phyloP scores from a whole-genome alignment of 78 protist genomes.

The Ministeria vibrans region DNA sequence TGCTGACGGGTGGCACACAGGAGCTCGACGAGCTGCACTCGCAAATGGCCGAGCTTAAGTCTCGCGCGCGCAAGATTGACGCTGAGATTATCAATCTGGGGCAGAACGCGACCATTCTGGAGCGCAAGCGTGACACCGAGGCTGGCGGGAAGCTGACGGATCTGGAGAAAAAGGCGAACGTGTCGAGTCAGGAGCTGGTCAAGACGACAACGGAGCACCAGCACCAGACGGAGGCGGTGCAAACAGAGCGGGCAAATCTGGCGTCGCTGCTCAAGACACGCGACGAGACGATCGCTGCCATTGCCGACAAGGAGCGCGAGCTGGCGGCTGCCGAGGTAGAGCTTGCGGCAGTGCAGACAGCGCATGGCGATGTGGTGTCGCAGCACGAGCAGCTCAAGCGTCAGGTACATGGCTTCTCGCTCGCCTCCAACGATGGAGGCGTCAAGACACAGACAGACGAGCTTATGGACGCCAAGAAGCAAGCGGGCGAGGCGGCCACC shows the following conservation, averaged over 20 bases:
- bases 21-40: slow-evolving; percentile 5
- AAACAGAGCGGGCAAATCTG: slow-evolving; percentile 23
- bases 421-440: slow-evolving; percentile 24
- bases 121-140: slow-evolving; percentile 11
- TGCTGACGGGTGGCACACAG: background rate
- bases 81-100: background rate
- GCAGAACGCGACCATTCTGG: background rate
- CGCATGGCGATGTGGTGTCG: slow-evolving; percentile 8
- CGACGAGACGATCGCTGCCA: background rate
- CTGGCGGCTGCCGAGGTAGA: background rate
- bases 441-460: background rate
- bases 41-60: background rate
- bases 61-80: background rate
- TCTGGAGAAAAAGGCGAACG: slow-evolving; percentile 21
- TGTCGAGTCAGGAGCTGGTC: slow-evolving; percentile 48
- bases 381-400: slow-evolving; percentile 25
- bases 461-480: slow-evolving; percentile 25
- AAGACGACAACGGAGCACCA: slow-evolving; percentile 22
- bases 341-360: background rate
- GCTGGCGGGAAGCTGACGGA: background rate
- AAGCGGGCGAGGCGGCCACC: slow-evolving; percentile 18
- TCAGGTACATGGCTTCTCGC: slow-evolving; percentile 20
- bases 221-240: slow-evolving; percentile 23
- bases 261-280: background rate
- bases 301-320: slow-evolving; percentile 32